Percentiles rank a stretch among this genome's conserved stretches.
Evolutionary conservation across 768 basidiomycete species (phyloP).

Genomic region (Pisolithus tinctorius): DNA sequence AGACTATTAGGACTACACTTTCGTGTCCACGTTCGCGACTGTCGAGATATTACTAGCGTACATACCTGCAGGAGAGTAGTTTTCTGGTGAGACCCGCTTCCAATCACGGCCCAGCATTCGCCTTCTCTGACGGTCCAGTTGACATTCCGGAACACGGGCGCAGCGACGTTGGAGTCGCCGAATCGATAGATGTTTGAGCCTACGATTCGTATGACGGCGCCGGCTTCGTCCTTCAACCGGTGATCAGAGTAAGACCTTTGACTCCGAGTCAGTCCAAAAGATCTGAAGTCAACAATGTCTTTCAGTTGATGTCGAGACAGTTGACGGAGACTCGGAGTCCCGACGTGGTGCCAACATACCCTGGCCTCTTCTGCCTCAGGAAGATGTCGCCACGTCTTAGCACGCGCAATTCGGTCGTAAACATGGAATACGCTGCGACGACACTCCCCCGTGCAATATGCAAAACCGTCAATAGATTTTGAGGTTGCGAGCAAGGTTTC

Average conservation of each 20-base stretch:
- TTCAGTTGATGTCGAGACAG: not conserved
- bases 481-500: no score
- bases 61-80: conserved; percentile 58
- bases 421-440: not conserved
- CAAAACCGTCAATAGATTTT: no score
- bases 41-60: not conserved
- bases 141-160: conserved; percentile 46
- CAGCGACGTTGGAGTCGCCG: conserved; percentile 42
- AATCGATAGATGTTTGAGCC: conserved; percentile 51
- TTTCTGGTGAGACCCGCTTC: conserved; percentile 58
- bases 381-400: not conserved
- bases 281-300: not conserved
- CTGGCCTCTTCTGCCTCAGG: not conserved
- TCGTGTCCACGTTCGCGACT: not conserved
- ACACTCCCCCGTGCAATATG: no score
- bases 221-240: not conserved
- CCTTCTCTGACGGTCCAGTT: conserved; percentile 54
- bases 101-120: conserved; percentile 73
- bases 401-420: not conserved
- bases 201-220: conserved; percentile 35
- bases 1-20: conserved; percentile 32
- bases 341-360: not conserved
- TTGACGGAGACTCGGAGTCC: no score
- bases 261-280: not conserved
- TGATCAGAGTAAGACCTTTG: conserved; percentile 4